Conservation (phyloP, 768 basidiomycete genomes). For the Rhodosporidiobolus odoratus region DNA sequence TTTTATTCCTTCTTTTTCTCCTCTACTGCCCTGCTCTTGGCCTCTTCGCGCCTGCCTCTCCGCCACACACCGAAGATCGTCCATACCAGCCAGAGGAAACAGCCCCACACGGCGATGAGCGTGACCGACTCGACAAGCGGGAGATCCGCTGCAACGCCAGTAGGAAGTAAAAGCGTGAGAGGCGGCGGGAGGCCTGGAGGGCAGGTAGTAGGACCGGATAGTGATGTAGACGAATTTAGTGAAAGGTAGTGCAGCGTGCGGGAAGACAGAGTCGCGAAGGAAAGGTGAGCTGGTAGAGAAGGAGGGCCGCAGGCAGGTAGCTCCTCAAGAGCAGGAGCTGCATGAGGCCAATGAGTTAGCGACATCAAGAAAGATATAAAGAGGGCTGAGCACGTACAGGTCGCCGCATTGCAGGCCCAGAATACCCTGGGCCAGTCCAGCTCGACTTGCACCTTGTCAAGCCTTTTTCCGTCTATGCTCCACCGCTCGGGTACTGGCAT, state of each 20-base stretch:
- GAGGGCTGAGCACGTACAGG: neutral
- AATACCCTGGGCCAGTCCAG: conserved; percentile 27
- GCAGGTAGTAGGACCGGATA: neutral
- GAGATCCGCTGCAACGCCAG: conserved; percentile 28
- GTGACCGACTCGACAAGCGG: conserved; percentile 20
- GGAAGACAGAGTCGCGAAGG: conserved; percentile 2
- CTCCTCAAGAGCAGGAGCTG: neutral
- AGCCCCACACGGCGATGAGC: conserved; percentile 15
- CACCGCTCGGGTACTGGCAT: conserved; percentile 19
- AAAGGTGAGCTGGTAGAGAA: neutral
- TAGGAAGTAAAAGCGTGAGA: neutral
- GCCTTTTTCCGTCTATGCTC: neutral
- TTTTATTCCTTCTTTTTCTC: neutral
- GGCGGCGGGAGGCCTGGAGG: neutral
- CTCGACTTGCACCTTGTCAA: conserved; percentile 7
- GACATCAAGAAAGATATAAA: neutral
- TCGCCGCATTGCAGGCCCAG: conserved; percentile 22
- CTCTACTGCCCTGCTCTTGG: neutral
- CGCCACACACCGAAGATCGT: neutral
- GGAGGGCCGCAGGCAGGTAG: neutral
- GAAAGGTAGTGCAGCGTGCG: conserved; percentile 1
- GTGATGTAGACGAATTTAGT: neutral
- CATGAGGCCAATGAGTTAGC: neutral
- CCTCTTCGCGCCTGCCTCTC: too few species aligned
- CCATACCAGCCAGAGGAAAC: conserved; percentile 6